phyloP scores from a whole-genome alignment of 2,329 filamentous ascomycete genomes.

The Fragosphaeria purpurea region DNA sequence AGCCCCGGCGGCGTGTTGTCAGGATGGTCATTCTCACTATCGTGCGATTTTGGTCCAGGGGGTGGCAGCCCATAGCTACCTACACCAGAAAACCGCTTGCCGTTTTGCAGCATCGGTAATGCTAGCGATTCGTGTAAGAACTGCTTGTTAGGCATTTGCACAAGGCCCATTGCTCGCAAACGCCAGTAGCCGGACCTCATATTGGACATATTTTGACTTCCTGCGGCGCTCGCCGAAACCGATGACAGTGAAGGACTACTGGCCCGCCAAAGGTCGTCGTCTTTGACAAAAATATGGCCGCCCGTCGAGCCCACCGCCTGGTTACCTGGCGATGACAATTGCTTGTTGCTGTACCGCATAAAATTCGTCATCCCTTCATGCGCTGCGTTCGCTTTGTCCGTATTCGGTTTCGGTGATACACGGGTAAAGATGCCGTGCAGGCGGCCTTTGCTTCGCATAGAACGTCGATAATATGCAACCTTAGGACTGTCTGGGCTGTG shows the following conservation, averaged over 20 bases:
- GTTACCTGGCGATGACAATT: neutral
- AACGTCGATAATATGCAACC: constrained; percentile 20
- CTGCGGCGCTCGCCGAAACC: neutral
- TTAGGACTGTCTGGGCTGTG: neutral
- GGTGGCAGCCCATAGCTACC: constrained; percentile 26
- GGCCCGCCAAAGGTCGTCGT: neutral
- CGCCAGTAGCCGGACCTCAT: constrained; percentile 25
- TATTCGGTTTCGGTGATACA: neutral
- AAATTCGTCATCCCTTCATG: constrained; percentile 11
- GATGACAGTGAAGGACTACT: neutral
- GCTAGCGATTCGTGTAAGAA: constrained; percentile 36
- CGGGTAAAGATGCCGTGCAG: constrained; percentile 11
- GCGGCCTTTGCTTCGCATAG: constrained; percentile 34
- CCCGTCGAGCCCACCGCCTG: neutral
- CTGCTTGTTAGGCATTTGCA: constrained; percentile 17
- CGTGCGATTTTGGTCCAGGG: neutral
- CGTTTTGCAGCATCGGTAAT: constrained; percentile 29
- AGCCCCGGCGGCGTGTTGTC: no score
- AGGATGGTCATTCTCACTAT: neutral
- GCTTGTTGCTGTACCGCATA: constrained; percentile 8
- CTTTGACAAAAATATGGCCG: no score
- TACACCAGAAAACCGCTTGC: constrained; percentile 28
- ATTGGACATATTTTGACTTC: neutral
- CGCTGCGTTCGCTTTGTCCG: neutral
- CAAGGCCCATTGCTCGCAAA: constrained; percentile 35